phyloP scores from a whole-genome alignment of 1,139 yeast species.

The Saccharomyces hybrid region DNA sequence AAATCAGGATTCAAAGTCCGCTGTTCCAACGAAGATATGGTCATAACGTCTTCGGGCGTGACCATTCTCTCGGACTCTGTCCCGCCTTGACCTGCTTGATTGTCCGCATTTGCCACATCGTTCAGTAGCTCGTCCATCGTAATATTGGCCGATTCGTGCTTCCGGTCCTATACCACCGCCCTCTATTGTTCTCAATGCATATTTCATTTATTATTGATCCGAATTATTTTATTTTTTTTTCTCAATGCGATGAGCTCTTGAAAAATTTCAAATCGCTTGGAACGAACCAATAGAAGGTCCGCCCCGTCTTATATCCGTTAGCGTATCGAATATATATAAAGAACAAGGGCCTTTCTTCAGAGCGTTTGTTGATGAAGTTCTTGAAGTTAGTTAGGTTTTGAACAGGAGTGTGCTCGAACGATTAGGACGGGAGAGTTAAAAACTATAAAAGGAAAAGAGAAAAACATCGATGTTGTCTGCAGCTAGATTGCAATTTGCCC shows the following conservation, averaged over 20 bases:
- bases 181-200: not conserved
- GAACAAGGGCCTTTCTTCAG: not conserved
- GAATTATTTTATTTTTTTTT: not conserved
- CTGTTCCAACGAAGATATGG: constrained; percentile 23
- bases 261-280: not conserved
- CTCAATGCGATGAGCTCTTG: not conserved
- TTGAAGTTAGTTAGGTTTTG: not conserved
- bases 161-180: too few relatives aligned
- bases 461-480: constrained; percentile 12
- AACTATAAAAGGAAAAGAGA: not conserved
- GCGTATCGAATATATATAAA: not conserved
- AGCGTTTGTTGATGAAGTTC: not conserved
- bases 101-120: not conserved
- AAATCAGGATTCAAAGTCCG: constrained; percentile 56
- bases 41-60: constrained; percentile 9
- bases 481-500: constrained; percentile 17
- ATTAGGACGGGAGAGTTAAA: not conserved
- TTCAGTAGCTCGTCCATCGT: not conserved
- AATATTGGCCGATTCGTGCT: too few relatives aligned
- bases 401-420: constrained; percentile 1
- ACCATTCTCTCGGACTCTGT: not conserved
- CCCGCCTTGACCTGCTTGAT: not conserved
- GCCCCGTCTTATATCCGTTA: not conserved
- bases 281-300: constrained; percentile 4
- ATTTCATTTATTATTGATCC: not conserved